Evolutionary conservation across 352 stramenopile species (phyloP), one percentile per base, ranked within the genome.

Genomic region (Globisporangium takayamanum): DNA sequence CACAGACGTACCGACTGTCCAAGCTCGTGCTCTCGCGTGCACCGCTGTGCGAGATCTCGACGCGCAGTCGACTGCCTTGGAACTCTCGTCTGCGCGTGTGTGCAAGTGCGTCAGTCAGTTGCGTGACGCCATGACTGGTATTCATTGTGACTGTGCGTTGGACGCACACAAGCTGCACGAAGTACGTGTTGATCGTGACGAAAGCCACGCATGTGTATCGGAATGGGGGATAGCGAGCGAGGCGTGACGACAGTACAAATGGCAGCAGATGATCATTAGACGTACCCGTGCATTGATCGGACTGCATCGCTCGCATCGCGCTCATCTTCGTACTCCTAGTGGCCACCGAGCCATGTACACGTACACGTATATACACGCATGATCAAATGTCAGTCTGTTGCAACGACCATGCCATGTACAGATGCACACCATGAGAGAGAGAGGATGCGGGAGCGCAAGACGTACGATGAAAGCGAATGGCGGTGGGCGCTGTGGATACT

Each of bases 381-480:
- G 10, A 7, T 4, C 41, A 46, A 46, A n/a, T 1, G 28, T 5
- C 14, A 46, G 33, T 10, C 5, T 39, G 8, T 39, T 1, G 10
- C 33, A 39, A 8, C 33, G 33, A 39, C 22, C 22, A 22, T 22
- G 22, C 22, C 22, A 22, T 22, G 22, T 20, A 1, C 41, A n/a
- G 2, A 5, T n/a, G 7, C 41, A 7, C 41, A n/a, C 2, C 14
- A 33, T 3, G 28, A 3, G 41, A 22, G 37, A 46, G 14, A 22
- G 20, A 28, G 30, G 18, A 11, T 20, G 42, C 55, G 41, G 37
- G 33, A 63, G 57, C 14, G 1, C 47, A 57, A 49, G 48, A 68
- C 74, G 50, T 57, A 92, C 83, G 59, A 88, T 73, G 64, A 89
- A 83, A 25, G 75, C 78, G 53, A 88, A 80, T 7, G 74, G 65